Percentiles rank a stretch among this genome's conserved stretches.
Conservation (phyloP, 2,329 filamentous ascomycete genomes). For the Hymenoscyphus albidus region DNA sequence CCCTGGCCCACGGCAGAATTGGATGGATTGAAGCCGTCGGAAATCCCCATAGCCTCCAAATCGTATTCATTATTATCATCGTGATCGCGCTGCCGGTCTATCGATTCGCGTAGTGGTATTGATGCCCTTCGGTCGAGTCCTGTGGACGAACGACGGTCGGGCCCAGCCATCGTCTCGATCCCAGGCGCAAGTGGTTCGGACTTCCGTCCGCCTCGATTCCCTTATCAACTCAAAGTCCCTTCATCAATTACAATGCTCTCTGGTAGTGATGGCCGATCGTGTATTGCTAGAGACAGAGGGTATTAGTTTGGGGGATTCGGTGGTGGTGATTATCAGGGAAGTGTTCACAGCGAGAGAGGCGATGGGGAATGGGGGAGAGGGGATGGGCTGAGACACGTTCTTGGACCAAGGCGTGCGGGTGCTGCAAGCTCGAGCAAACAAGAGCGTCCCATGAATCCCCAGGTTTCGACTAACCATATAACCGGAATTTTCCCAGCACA, state of each 20-base stretch:
- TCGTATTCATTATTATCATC: constrained; percentile 50
- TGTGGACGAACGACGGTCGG: constrained; percentile 38
- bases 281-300: not conserved
- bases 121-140: constrained; percentile 41
- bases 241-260: constrained; percentile 18
- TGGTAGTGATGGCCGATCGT: not conserved
- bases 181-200: constrained; percentile 16
- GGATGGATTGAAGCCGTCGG: constrained; percentile 49
- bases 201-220: constrained; percentile 20
- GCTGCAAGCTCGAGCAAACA: not conserved
- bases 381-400: not conserved
- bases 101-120: constrained; percentile 37
- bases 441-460: not conserved
- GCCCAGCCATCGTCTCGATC: constrained; percentile 40
- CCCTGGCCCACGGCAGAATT: constrained; percentile 20
- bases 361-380: not conserved
- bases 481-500: not conserved
- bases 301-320: not conserved
- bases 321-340: not conserved
- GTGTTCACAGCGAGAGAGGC: not conserved
- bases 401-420: not conserved
- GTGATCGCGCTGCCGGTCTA: constrained; percentile 43
- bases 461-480: not conserved
- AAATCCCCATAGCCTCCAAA: constrained; percentile 47
- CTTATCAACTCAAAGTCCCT: constrained; percentile 13